A percentile compares a stretch with the other conserved stretches of the same genome.
Evolutionary conservation across 2,329 filamentous ascomycete species (phyloP).

Genomic region (Scedosporium dehoogii): DNA sequence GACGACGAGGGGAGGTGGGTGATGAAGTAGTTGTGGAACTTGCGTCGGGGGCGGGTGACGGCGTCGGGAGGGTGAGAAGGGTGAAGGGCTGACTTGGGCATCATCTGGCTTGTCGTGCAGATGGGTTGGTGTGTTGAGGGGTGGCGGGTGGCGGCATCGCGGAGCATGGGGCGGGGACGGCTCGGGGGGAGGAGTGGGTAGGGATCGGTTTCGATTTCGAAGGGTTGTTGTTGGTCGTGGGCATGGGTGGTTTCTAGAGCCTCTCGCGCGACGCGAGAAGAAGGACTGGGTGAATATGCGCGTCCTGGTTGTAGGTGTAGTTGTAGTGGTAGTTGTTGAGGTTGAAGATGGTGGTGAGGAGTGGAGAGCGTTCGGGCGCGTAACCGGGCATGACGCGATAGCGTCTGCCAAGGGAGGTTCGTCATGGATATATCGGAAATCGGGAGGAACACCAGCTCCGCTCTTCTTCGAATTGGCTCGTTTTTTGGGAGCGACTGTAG

Average conservation of each 20-base stretch:
- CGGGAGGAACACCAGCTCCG: not conserved
- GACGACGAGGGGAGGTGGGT: conserved; percentile 92
- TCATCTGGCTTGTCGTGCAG: not conserved
- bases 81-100: not conserved
- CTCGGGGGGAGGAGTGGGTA: conserved; percentile 1
- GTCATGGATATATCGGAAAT: not conserved
- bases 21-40: conserved; percentile 94
- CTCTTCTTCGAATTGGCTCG: not conserved
- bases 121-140: conserved; percentile 2
- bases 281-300: not conserved
- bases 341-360: not conserved
- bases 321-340: conserved; percentile 19
- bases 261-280: not conserved
- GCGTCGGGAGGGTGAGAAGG: not conserved
- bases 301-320: not conserved
- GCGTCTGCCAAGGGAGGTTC: conserved; percentile 3
- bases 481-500: not conserved
- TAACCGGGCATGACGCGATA: conserved; percentile 6
- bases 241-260: not conserved
- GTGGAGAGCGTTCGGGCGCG: not conserved
- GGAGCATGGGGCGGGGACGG: conserved; percentile 56
- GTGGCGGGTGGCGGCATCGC: conserved; percentile 23
- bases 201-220: not conserved
- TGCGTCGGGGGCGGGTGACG: conserved; percentile 23
- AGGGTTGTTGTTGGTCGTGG: not conserved